Evolutionary conservation across 176 grass and related monocot genomes (phyloP).

Genomic region (Ensete ventricosum): DNA sequence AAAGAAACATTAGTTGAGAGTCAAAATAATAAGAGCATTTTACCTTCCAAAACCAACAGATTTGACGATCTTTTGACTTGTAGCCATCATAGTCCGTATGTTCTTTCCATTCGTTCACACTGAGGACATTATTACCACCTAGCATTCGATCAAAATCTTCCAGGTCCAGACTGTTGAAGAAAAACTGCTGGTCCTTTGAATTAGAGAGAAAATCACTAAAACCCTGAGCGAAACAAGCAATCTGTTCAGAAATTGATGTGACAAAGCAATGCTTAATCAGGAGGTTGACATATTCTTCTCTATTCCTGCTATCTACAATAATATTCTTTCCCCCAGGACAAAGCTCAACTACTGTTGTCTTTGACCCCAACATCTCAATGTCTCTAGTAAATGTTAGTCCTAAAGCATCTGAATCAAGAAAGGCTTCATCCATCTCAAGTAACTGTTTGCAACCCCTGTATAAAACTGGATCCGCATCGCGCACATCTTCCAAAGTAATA

Average conservation of each 20-base stretch:
- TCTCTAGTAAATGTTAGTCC: constrained; percentile 75
- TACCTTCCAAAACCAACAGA: constrained; percentile 98
- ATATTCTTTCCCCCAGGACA: constrained; percentile 73
- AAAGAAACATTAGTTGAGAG: background rate
- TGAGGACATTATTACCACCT: constrained; percentile 46
- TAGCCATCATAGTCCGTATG: constrained; percentile 95
- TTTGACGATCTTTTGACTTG: constrained; percentile 68
- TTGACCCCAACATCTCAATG: constrained; percentile 62
- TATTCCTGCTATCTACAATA: constrained; percentile 71
- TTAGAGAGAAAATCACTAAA: constrained; percentile 79
- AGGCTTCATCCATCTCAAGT: constrained; percentile 73
- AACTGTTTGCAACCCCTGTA: constrained; percentile 84
- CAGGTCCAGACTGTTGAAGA: constrained; percentile 78
- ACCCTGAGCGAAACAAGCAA: constrained; percentile 54
- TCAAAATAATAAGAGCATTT: background rate
- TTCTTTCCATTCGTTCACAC: constrained; percentile 86
- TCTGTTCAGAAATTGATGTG: constrained; percentile 67
- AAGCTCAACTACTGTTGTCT: constrained; percentile 64
- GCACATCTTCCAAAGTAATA: constrained; percentile 81
- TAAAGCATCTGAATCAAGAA: constrained; percentile 64
- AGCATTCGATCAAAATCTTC: constrained; percentile 82
- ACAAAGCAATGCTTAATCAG: constrained; percentile 83
- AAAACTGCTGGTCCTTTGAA: constrained; percentile 38
- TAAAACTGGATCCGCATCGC: constrained; percentile 59
- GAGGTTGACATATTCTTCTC: constrained; percentile 66